These are phyloP conservation scores for Phylloporus scabripes DNA, from an alignment of 768 basidiomycete species.

Conservation along the genomic window DNA sequence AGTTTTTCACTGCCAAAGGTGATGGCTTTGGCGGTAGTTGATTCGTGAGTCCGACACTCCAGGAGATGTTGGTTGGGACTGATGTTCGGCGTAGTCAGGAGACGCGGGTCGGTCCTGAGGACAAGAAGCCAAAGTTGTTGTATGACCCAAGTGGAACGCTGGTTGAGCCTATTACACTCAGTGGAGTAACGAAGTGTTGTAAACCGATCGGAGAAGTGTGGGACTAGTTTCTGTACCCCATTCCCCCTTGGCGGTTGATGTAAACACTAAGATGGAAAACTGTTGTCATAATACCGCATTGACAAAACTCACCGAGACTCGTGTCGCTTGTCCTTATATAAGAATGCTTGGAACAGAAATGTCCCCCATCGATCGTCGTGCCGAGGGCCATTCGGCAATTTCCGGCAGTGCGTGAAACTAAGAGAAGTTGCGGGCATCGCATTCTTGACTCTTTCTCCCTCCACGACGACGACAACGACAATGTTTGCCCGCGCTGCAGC, in stretches of 20 bases:
- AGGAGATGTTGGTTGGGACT: not conserved
- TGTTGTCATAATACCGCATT: too few species aligned
- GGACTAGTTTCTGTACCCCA: too few species aligned
- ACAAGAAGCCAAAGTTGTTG: not conserved
- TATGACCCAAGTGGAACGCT: not conserved
- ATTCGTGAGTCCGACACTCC: constrained; percentile 10
- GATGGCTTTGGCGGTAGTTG: not conserved
- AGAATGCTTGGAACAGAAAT: too few species aligned
- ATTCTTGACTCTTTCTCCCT: constrained; percentile 1
- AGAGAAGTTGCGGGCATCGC: not conserved
- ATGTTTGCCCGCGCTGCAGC: constrained; percentile 67
- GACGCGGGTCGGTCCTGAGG: constrained; percentile 5
- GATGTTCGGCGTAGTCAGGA: constrained; percentile 7
- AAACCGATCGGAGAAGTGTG: too few species aligned
- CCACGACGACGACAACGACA: constrained; percentile 27
- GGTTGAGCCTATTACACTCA: not conserved
- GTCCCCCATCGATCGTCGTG: not conserved
- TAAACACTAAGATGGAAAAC: too few species aligned
- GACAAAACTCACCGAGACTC: too few species aligned
- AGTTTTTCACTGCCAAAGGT: not conserved
- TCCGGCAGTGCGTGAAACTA: constrained; percentile 12
- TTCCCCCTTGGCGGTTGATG: too few species aligned
- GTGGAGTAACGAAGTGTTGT: too few species aligned
- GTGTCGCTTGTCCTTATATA: too few species aligned
- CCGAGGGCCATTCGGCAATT: constrained; percentile 14